Evolutionary conservation across 108 stramenopile genomes (phyloP), one percentile per base, ranked within the genome.

Genomic region (Epipyxis sp.): DNA sequence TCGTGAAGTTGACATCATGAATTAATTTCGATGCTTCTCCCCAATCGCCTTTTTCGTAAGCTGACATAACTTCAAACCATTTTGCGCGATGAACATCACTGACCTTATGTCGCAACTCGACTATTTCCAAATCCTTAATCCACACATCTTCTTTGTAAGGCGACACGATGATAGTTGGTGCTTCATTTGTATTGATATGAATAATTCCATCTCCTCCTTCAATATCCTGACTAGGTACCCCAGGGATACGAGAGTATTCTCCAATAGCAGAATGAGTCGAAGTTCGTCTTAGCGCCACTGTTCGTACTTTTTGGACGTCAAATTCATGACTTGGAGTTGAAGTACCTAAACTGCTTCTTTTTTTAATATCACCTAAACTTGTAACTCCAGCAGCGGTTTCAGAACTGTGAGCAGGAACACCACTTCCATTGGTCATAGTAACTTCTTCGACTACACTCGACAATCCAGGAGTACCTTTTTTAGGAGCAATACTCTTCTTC

Each of bases 1-100:
- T 43, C 46, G 3, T 6, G 10, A 37, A 6, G 41, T 43, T 35
- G 27, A 42, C 6, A 13, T 74, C 71, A 10, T 74, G 6, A 37
- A 74, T 43, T 3, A 74, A 16, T 32, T 6, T 42, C 6, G 6
- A 6, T 3, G 71, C 71, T 6, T 6, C 43, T 37, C 6, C 10
- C 71, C 71, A 74, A 42, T 74, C 71, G 25, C 71, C 71, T 25
- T 74, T 74, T 10, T 43, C 43, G 50, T 35, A 74, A 13, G 71
- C 71, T 6, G 34, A 13, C 13, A 74, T 37, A 32, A 37, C 71
- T 6, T 74, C 6, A 16, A 43, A 16, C 71, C 71, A 74, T 6
- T 10, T 32, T 3, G 32, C 50, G 20, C 71, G 44, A 42, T 43
- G 43, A 29, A 42, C n/a, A 32, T 74, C 71, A 32, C 42, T 74